A percentile compares a stretch with the other conserved stretches of the same genome.
phyloP scores from a whole-genome alignment of 345 rosid genomes.

The Camelina sativa region DNA sequence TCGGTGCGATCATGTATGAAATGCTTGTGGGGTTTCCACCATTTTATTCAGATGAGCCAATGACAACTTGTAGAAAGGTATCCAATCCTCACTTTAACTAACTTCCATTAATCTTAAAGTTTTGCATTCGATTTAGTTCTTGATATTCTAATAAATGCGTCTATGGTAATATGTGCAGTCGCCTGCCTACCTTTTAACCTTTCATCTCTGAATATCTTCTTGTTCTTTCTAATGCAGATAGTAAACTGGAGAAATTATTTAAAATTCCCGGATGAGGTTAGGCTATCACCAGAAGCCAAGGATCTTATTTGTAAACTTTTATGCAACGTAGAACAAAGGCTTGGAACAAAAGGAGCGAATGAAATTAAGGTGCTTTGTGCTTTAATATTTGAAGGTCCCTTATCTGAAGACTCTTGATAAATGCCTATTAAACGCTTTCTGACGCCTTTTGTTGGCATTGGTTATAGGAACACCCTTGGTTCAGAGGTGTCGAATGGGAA shows the following conservation, averaged over 20 bases:
- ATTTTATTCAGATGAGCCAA: slow-evolving; percentile 97
- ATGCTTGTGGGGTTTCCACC: slow-evolving; percentile 99
- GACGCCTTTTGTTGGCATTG: slow-evolving; percentile 29
- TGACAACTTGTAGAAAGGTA: slow-evolving; percentile 99
- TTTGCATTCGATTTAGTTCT: neutral
- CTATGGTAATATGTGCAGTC: slow-evolving; percentile 16
- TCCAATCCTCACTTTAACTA: neutral
- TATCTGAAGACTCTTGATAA: neutral
- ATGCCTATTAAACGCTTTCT: slow-evolving; percentile 27
- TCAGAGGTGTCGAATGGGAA: slow-evolving; percentile 84
- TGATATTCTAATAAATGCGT: neutral
- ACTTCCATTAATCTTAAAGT: slow-evolving; percentile 5
- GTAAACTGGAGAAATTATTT: slow-evolving; percentile 97
- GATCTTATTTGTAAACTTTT: slow-evolving; percentile 86
- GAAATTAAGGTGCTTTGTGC: slow-evolving; percentile 86
- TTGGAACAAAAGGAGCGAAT: slow-evolving; percentile 86
- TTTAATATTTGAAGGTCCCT: slow-evolving; percentile 44
- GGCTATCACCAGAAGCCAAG: slow-evolving; percentile 83
- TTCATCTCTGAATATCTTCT: slow-evolving; percentile 11
- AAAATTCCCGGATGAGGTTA: slow-evolving; percentile 98
- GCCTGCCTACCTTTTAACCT: neutral
- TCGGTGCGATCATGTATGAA: slow-evolving; percentile 99
- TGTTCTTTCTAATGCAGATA: slow-evolving; percentile 56
- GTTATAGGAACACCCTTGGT: slow-evolving; percentile 88
- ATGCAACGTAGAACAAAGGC: slow-evolving; percentile 92